Conservation (phyloP, 371 early-diverging fungal species). For the Umbelopsis sp. region DNA sequence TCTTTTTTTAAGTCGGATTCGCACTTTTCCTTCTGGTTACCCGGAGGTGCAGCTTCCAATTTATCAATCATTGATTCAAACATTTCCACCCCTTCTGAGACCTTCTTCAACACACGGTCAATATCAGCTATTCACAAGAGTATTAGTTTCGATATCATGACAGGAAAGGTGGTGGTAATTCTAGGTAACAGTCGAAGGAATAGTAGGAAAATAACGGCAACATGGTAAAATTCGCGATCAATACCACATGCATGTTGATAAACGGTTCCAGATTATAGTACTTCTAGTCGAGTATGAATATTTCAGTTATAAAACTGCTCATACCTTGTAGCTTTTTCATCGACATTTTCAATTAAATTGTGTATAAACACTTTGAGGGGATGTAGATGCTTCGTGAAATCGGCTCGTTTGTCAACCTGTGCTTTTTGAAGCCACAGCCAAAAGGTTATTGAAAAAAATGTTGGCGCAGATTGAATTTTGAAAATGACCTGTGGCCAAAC, state of each 20-base stretch:
- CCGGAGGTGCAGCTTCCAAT: slow-evolving; percentile 76
- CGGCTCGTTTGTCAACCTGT: not conserved
- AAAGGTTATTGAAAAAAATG: slow-evolving; percentile 5
- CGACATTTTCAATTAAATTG: slow-evolving; percentile 10
- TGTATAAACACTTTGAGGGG: not conserved
- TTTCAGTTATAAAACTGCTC: not conserved
- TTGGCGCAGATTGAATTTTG: not conserved
- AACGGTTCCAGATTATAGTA: not conserved
- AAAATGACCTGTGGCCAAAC: not conserved
- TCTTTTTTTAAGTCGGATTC: slow-evolving; percentile 97
- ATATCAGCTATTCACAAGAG: slow-evolving; percentile 71
- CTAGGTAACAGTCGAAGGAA: not conserved
- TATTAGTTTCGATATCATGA: not conserved
- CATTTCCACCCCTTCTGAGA: slow-evolving; percentile 92
- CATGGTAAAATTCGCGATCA: not conserved
- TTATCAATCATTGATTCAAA: slow-evolving; percentile 93
- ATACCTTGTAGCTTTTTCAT: slow-evolving; percentile 18
- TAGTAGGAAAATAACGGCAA: not conserved
- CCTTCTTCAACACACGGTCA: slow-evolving; percentile 93
- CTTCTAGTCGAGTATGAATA: not conserved
- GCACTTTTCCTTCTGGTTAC: slow-evolving; percentile 94
- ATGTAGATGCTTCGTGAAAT: slow-evolving; percentile 1
- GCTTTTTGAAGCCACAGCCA: slow-evolving; percentile 4
- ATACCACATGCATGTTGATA: not conserved
- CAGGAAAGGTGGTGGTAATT: not conserved